Conservation (phyloP, 2,329 filamentous ascomycete genomes). For the Penicillium sp. region DNA sequence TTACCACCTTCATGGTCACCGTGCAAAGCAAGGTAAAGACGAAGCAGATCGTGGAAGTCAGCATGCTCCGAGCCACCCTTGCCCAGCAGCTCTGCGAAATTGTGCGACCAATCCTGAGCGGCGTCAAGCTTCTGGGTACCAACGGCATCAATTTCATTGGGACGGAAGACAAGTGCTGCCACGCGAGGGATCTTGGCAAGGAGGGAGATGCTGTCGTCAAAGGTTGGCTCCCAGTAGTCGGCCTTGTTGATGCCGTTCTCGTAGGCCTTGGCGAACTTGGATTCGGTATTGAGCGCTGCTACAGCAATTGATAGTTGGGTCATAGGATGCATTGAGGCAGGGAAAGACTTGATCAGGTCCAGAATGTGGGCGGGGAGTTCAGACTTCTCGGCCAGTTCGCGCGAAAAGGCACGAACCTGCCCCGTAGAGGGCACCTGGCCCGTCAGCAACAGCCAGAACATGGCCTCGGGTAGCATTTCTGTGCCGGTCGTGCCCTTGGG, state of each 20-base stretch:
- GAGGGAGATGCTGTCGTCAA: slow-evolving; percentile 86
- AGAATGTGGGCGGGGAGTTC: slow-evolving; percentile 72
- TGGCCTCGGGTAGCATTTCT: slow-evolving; percentile 96
- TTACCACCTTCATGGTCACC: slow-evolving; percentile 98
- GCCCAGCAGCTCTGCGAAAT: slow-evolving; percentile 92
- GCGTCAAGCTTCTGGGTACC: slow-evolving; percentile 67
- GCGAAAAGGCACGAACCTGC: slow-evolving; percentile 74
- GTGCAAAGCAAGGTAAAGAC: slow-evolving; percentile 89
- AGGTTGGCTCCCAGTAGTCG: slow-evolving; percentile 97
- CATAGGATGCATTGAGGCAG: slow-evolving; percentile 89
- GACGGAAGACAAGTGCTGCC: slow-evolving; percentile 95
- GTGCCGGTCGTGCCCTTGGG: slow-evolving; percentile 83
- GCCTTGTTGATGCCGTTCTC: slow-evolving; percentile 85
- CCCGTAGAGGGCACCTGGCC: slow-evolving; percentile 75
- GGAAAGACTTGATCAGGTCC: slow-evolving; percentile 83
- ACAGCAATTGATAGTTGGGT: slow-evolving; percentile 94
- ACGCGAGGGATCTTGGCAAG: slow-evolving; percentile 94
- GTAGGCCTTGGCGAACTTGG: slow-evolving; percentile 86
- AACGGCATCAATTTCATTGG: slow-evolving; percentile 62
- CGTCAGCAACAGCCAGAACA: slow-evolving; percentile 98
- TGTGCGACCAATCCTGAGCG: slow-evolving; percentile 94
- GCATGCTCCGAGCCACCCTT: slow-evolving; percentile 72
- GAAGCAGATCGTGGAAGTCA: slow-evolving; percentile 75
- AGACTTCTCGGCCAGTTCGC: slow-evolving; percentile 78
- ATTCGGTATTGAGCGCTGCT: slow-evolving; percentile 89